phyloP scores from a whole-genome alignment of 495 filamentous ascomycete species.

The Penicillium cosmopolitanum region DNA sequence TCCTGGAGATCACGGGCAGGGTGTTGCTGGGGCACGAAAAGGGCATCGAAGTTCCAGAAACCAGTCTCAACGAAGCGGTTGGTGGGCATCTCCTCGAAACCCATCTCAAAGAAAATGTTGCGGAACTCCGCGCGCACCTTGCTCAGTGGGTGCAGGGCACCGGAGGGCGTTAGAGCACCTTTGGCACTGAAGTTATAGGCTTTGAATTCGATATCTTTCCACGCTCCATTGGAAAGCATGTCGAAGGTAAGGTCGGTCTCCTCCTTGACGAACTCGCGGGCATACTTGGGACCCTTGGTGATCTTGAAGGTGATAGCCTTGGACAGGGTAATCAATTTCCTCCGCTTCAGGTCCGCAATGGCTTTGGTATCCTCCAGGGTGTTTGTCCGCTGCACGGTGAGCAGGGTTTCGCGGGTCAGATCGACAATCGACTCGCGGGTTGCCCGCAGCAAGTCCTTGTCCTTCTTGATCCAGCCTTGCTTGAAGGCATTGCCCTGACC shows the following conservation, averaged over 20 bases:
- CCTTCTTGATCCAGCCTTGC: conserved; percentile 94
- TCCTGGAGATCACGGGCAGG: conserved; percentile 95
- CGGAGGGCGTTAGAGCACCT: conserved; percentile 76
- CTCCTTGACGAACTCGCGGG: conserved; percentile 83
- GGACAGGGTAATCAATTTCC: conserved; percentile 78
- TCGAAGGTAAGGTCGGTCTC: conserved; percentile 94
- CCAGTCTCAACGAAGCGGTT: conserved; percentile 87
- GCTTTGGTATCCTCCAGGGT: conserved; percentile 71
- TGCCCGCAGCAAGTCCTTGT: conserved; percentile 65
- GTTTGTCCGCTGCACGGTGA: conserved; percentile 67
- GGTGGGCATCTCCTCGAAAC: conserved; percentile 54
- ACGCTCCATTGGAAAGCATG: conserved; percentile 71
- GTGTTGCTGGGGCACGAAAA: conserved; percentile 97
- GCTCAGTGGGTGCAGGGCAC: conserved; percentile 90
- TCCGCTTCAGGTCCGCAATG: conserved; percentile 80
- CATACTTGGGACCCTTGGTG: conserved; percentile 83
- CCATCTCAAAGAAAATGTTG: conserved; percentile 92
- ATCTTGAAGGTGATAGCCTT: conserved; percentile 87
- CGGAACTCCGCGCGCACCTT: conserved; percentile 94
- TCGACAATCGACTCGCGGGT: conserved; percentile 73
- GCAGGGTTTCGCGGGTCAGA: conserved; percentile 72
- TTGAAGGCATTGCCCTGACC: conserved; percentile 97
- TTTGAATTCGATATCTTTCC: conserved; percentile 86
- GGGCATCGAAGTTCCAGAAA: conserved; percentile 98
- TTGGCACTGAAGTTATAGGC: conserved; percentile 96